Conservation (phyloP, 2,329 filamentous ascomycete species). For the Paecilomyces variotii region DNA sequence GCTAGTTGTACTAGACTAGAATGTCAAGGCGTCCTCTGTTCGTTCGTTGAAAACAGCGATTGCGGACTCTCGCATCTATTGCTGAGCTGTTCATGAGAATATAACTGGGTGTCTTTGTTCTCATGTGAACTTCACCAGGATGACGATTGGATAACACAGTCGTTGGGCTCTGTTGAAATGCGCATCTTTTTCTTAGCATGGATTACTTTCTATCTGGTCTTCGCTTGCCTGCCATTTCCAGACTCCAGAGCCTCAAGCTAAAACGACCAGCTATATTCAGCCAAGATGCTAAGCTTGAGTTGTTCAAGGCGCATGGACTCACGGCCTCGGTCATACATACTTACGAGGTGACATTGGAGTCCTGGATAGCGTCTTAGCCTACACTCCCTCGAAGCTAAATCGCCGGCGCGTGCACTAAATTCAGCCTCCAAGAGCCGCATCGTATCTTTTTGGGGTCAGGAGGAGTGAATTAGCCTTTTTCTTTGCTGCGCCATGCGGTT, state of each 20-base stretch:
- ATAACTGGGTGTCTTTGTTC: background rate
- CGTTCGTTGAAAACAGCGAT: too few species aligned
- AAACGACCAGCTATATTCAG: background rate
- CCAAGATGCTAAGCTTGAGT: background rate
- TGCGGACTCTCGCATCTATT: too few species aligned
- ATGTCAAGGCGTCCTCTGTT: too few species aligned
- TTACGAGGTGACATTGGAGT: background rate
- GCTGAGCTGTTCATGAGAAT: too few species aligned
- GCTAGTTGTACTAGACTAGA: too few species aligned
- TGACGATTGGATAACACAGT: background rate
- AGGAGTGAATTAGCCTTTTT: background rate
- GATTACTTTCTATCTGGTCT: background rate
- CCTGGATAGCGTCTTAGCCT: background rate
- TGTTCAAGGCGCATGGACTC: background rate
- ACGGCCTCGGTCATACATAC: background rate
- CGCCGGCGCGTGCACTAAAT: background rate
- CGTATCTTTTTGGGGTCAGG: background rate
- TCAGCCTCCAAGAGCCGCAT: background rate
- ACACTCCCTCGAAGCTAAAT: background rate
- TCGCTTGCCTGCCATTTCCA: background rate
- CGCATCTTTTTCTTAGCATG: background rate
- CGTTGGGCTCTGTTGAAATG: background rate
- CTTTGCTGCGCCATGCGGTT: background rate
- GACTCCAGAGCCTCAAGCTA: background rate
- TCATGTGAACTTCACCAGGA: background rate